Base-by-base conservation (phyloP, 2,329 filamentous ascomycete species). In the Cladosporium sp. region DNA sequence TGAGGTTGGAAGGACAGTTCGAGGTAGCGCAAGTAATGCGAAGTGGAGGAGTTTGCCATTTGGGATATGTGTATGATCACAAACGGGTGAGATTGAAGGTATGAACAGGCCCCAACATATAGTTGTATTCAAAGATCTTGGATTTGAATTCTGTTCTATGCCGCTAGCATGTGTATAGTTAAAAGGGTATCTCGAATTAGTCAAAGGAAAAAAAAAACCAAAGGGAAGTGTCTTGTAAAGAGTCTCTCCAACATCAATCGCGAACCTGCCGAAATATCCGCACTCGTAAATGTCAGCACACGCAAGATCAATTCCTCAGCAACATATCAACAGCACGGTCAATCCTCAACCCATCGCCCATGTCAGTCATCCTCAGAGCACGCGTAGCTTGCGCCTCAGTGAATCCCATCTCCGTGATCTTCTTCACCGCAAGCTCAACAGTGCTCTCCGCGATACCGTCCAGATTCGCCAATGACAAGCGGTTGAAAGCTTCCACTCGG, bases 391-490 rank as follows among this genome's bases (percentile, higher is more conserved):
- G 81, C 21, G 81, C 80, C 18, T 82, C 77, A 8, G 80, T 80
- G 69, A 89, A 89, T 0, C 87, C 87, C 74, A 89, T 85, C 41
- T 87, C 83, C 5, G 88, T 84, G 65, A 89, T 84, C 51, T 82
- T 79, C 57, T 80, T 77, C 21, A 89, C 82, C 0, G 87, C 87
- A 55, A 81, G 79, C 58, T 88, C 86, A 15, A 84, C 83, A 0
- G 86, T 85, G 61, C 87, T 84, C 44, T 83, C 76, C 69, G 74
- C 84, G 68, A 70, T 73, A 61, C 68, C 75, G 57, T 64, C 73
- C 21, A 64, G n/a, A 30, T 57, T 57, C 1, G 61, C 61, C 61
- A 64, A n/a, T 11, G 61, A 44, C 34, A 64, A 24, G 24, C 61
- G 61, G 30, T 65, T 59, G 55, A 65, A 65, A 30, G 54, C 41